Evolutionary conservation across 2,329 filamentous ascomycete species (phyloP), one percentile per base, ranked within the genome.

Genomic region (Shiraia sp.): DNA sequence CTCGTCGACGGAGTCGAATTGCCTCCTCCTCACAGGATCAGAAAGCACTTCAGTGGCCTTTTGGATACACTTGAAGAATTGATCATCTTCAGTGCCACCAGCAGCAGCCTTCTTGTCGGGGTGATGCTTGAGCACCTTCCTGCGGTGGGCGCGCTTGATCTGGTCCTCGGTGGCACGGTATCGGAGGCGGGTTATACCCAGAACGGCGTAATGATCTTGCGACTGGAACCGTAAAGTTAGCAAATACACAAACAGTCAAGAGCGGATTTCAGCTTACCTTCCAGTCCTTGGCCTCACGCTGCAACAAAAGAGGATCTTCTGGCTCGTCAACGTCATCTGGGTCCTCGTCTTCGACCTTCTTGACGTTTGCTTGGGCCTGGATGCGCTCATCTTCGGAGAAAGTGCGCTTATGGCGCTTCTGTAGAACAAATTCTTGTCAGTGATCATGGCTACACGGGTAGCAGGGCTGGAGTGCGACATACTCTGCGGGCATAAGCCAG

Each of bases 21-120:
- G 93, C 45, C 91, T 86, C 49, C 93, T 88, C 77, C 90, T 95
- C 70, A 85, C 79, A 36, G 93, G 93, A 76, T 99, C 93, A 40
- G 90, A 82, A 13, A 99, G 87, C 37, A 97, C 81, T 65, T 99
- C 93, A 61, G 87, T 92, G 43, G 93, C 93, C 75, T 96, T 96
- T 72, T 99, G 95, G 72, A 99, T 99, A 75, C 95, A 99, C 82
- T 99, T 99, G 87, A 99, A 99, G 80, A 99, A 99, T 72, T 88
- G 89, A 73, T 99, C 93, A 73, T 96, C 92, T 64, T 97, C 91
- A 58, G 83, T 81, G 62, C 83, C 81, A 49, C 93, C 93, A 33
- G 86, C 82, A 19, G 93, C 93, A 12, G 95, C 93, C 78, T 95
- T 95, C 86, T 99, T 99, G 73, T 99, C 93, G 49, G 93, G 93